Evolutionary conservation across 164 flowering plant genomes (phyloP).

Genomic region (Houttuynia cordata): DNA sequence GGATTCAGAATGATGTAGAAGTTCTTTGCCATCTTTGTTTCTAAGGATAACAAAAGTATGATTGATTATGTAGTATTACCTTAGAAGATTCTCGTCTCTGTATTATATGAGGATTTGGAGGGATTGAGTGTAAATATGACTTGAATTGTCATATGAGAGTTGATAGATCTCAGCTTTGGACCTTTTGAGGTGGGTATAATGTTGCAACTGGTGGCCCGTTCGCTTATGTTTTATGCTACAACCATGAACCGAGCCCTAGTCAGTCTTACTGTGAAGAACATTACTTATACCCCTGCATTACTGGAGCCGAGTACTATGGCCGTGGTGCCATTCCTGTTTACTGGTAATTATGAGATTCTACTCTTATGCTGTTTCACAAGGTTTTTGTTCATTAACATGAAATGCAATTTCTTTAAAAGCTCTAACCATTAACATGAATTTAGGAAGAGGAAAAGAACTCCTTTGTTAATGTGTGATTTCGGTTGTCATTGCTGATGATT

Average conservation of each 20-base stretch:
- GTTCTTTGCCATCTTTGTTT: too few species aligned
- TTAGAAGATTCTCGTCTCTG: neutral
- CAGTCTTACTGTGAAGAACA: conserved; percentile 58
- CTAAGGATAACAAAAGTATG: too few species aligned
- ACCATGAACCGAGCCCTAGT: conserved; percentile 75
- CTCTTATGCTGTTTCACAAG: neutral
- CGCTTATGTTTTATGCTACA: conserved; percentile 94
- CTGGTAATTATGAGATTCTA: conserved; percentile 35
- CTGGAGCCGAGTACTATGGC: conserved; percentile 84
- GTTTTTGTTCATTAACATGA: too few species aligned
- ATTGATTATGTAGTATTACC: neutral
- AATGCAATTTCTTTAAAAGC: too few species aligned
- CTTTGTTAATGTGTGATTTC: neutral
- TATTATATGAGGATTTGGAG: neutral
- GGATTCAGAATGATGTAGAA: too few species aligned
- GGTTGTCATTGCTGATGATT: neutral
- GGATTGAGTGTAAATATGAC: neutral
- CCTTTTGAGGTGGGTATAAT: conserved; percentile 61
- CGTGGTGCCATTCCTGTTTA: conserved; percentile 89
- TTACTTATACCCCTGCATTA: conserved; percentile 63
- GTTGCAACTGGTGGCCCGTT: conserved; percentile 87
- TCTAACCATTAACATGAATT: too few species aligned
- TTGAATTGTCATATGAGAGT: neutral
- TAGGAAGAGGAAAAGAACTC: neutral
- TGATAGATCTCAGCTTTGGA: neutral